Evolutionary conservation across 257 asterid species (phyloP), one percentile per base, ranked within the genome.

Genomic region (Lithospermum erythrorhizon): DNA sequence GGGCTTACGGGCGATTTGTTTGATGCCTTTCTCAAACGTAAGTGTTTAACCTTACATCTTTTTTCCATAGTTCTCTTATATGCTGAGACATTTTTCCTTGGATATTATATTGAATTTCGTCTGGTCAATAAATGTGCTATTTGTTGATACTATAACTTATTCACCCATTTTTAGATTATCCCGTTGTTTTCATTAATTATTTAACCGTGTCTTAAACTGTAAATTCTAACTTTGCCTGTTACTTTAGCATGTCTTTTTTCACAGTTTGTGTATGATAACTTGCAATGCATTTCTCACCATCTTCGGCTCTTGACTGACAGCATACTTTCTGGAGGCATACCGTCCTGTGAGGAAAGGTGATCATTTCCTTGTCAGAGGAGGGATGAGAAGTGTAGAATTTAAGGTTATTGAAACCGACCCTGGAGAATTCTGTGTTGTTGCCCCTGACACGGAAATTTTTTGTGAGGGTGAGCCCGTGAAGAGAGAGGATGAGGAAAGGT

Each of bases 391-490:
- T 24, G 76, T 80, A 61, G 86, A 77, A 61, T 80, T 77, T 35
- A 77, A 81, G 57, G 81, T 81, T 29, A 56, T 77, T 49, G 86
- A 81, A 67, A 77, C 86, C 57, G 86, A 81, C 54, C 86, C 81
- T 4, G 76, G 81, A 19, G 83, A 77, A 69, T 81, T 77, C 49
- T 81, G 83, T 63, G 81, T 81, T 63, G 86, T 77, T 64, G 79
- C 79, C 53, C 86, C 86, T 18, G 86, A 80, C 67, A 80, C 86
- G 2, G 82, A 80, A 74, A 80, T 80, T 54, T 80, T 80, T 58
- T 81, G 86, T 55, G 86, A 81, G 53, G 86, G 86, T 9, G 86
- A 80, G 53, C 86, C 86, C 53, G 67, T 80, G 69, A 77, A 76
- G 70, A 75, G 85, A 62, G 82, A 80, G 60, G 85, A 80, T 45